Base-by-base conservation (phyloP, 108 stramenopile genomes). In the Seminavis robusta region DNA sequence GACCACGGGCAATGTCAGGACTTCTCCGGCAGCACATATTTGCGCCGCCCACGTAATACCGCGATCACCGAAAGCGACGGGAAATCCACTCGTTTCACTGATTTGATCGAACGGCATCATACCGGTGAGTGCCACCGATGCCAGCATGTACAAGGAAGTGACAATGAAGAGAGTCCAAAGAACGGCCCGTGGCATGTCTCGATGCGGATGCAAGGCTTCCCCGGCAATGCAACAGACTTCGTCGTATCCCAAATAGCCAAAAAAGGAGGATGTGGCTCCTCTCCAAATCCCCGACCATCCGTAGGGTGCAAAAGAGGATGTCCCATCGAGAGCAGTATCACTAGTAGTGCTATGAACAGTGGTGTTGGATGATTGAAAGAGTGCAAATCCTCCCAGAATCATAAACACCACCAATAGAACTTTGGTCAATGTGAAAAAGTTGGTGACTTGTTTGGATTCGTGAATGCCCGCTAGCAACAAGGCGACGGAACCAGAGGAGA, bases 211-310 rank as follows among this genome's bases (percentile, higher is more conserved):
- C 30, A 77, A 76, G 4, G 96, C 86, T 66, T 97, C 96, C 8
- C 71, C 71, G 0, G 90, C 87, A 38, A 97, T 59, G 34, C 88
- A 91, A 49, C 80, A 81, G 26, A 95, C 77, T 52, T 92, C 94
- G 67, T 97, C 96, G 59, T 88, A 97, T 2, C 96, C 96, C 19
- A 97, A 56, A 50, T 86, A 97, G 2, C 92, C 96, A 74, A 97
- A 97, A 64, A 97, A 95, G 20, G 84, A 80, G 27, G 58, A 52
- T 1, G 76, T 77, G 0, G 76, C 76, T 20, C 54, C 54, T 2
- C 54, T 37, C 13, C 39, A 4, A 13, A 56, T 27, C 2, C 54
- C 54, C 11, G 20, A 11, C 16, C 23, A 37, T n/a, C 54, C 54
- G 38, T 27, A 40, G 20, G 54, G 54, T 83, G 81, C n/a, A n/a